phyloP scores from a whole-genome alignment of 2,329 filamentous ascomycete species.

The Botrytis galanthina region DNA sequence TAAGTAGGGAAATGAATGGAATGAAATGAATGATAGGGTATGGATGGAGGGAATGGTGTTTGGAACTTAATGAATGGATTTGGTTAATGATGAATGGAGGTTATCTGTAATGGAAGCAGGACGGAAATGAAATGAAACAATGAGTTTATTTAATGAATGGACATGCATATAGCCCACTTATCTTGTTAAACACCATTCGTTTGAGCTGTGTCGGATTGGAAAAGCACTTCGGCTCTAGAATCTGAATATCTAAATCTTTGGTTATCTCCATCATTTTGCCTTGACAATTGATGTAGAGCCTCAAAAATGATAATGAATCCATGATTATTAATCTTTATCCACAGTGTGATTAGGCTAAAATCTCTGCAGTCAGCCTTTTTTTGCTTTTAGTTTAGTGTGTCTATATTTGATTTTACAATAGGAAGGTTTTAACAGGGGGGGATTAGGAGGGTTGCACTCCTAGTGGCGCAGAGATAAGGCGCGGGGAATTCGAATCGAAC shows the following conservation, averaged over 20 bases:
- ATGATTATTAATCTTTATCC: neutral
- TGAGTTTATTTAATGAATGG: neutral
- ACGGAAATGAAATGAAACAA: neutral
- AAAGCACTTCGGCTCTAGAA: neutral
- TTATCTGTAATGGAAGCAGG: neutral
- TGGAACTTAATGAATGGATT: neutral
- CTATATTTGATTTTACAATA: too few species aligned
- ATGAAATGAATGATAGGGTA: neutral
- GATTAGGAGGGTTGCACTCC: accelerated
- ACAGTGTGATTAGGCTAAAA: neutral
- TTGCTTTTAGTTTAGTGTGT: neutral
- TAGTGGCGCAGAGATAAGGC: too few species aligned
- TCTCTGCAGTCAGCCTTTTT: neutral
- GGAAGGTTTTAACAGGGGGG: too few species aligned
- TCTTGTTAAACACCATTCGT: accelerated
- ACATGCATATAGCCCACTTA: neutral
- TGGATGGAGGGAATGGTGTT: neutral
- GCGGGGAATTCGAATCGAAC: too few species aligned
- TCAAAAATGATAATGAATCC: neutral
- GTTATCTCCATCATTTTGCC: neutral
- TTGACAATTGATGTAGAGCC: accelerated
- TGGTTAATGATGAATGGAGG: neutral
- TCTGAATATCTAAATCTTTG: neutral
- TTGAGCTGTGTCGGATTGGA: neutral
- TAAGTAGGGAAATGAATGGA: neutral